phyloP scores from a whole-genome alignment of 805 yeast genomes.

The Saturnispora gosingensis region DNA sequence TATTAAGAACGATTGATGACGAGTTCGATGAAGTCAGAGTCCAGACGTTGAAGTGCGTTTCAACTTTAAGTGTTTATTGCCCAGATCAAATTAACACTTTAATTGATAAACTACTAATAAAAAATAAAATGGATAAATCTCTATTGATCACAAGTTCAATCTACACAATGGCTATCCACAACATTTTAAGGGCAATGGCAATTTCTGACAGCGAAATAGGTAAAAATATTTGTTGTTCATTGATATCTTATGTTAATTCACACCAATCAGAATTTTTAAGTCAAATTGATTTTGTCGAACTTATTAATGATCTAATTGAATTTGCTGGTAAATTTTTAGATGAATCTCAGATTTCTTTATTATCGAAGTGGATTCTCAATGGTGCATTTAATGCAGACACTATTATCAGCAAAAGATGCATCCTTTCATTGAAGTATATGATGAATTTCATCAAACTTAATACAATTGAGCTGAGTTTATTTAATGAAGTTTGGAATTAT shows the following conservation, averaged over 20 bases:
- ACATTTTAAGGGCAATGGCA: slow-evolving; percentile 30
- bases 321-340: slow-evolving; percentile 30
- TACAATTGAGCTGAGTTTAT: neutral
- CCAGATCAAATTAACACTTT: slow-evolving; percentile 27
- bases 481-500: neutral
- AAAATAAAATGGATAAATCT: slow-evolving; percentile 20
- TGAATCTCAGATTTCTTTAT: slow-evolving; percentile 15
- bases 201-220: slow-evolving; percentile 14
- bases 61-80: slow-evolving; percentile 22
- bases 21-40: slow-evolving; percentile 63
- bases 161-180: slow-evolving; percentile 43
- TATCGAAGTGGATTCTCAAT: slow-evolving; percentile 25
- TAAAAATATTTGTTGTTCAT: slow-evolving; percentile 25
- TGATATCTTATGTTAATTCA: slow-evolving; percentile 29
- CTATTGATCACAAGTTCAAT: slow-evolving; percentile 37
- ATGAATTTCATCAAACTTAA: slow-evolving; percentile 19
- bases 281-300: slow-evolving; percentile 51
- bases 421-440: slow-evolving; percentile 32
- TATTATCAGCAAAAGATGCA: slow-evolving; percentile 37
- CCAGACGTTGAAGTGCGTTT: slow-evolving; percentile 53
- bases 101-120: slow-evolving; percentile 25
- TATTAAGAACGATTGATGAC: slow-evolving; percentile 39
- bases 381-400: slow-evolving; percentile 33
- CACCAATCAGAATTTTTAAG: slow-evolving; percentile 20
- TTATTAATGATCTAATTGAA: slow-evolving; percentile 46